phyloP scores from a whole-genome alignment of 345 rosid species.

The Melaleuca quinquenervia region DNA sequence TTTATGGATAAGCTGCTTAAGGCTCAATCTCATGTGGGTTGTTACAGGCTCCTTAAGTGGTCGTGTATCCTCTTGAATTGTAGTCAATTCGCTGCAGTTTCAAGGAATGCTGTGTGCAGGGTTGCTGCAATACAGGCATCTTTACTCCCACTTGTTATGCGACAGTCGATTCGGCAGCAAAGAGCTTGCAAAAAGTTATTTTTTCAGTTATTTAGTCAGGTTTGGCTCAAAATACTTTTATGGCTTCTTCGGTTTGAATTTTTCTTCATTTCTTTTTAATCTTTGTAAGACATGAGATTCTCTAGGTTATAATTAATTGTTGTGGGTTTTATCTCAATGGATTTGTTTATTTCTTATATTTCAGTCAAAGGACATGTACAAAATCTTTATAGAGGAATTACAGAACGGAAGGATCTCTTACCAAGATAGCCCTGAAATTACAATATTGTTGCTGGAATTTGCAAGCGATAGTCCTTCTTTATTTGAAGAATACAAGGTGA shows the following conservation, averaged over 20 bases:
- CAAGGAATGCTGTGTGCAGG: slow-evolving; percentile 68
- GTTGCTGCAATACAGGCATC: slow-evolving; percentile 73
- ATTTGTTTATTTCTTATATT: slow-evolving; percentile 10
- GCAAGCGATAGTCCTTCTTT: slow-evolving; percentile 33
- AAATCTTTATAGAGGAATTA: slow-evolving; percentile 47
- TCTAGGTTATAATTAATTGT: not conserved
- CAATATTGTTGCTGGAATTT: slow-evolving; percentile 61
- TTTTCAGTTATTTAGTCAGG: slow-evolving; percentile 80
- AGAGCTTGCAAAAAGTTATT: slow-evolving; percentile 64
- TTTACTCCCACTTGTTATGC: slow-evolving; percentile 48
- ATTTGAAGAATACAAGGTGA: slow-evolving; percentile 63
- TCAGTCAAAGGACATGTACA: slow-evolving; percentile 63
- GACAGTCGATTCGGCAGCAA: slow-evolving; percentile 49
- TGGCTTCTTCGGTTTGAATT: not conserved
- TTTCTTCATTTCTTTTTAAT: not conserved
- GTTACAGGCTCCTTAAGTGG: slow-evolving; percentile 76
- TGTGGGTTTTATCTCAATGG: not conserved
- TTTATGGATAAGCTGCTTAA: slow-evolving; percentile 71
- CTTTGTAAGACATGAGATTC: not conserved
- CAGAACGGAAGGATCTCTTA: slow-evolving; percentile 55
- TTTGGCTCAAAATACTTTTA: slow-evolving; percentile 4
- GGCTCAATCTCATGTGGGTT: slow-evolving; percentile 41
- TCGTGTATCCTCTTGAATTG: slow-evolving; percentile 64
- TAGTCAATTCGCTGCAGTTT: slow-evolving; percentile 64
- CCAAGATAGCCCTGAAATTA: slow-evolving; percentile 64